Evolutionary conservation across 805 yeast genomes (phyloP).

Genomic region (Saccharomycopsis fibuligera): DNA sequence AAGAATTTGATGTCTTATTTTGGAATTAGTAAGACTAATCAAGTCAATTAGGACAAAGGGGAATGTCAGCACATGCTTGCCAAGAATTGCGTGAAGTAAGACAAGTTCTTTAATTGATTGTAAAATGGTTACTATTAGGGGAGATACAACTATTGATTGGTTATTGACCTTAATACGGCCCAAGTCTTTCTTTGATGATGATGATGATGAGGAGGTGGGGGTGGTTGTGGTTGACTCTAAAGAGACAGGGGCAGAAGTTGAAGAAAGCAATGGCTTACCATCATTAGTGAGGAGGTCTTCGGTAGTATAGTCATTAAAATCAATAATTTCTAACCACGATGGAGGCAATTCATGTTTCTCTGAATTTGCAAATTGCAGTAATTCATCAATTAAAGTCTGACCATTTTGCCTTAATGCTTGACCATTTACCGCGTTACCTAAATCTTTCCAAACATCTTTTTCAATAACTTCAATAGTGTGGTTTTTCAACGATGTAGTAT

Average conservation of each 20-base stretch:
- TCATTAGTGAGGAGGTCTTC: not conserved
- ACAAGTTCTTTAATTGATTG: conserved; percentile 15
- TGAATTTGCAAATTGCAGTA: too few relatives aligned
- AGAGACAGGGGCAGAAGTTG: not conserved
- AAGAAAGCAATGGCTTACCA: not conserved
- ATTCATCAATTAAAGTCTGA: conserved; percentile 37
- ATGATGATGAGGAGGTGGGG: not conserved
- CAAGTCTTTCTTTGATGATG: not conserved
- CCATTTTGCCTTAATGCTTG: conserved; percentile 24
- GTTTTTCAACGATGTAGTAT: conserved; percentile 14
- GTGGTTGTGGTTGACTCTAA: not conserved
- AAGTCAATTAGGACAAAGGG: conserved; percentile 33
- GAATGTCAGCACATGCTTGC: conserved; percentile 13
- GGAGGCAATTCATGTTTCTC: conserved; percentile 9
- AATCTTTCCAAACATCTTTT: conserved; percentile 76
- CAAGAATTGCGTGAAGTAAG: conserved; percentile 15
- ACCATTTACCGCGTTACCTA: conserved; percentile 37
- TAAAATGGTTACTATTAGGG: conserved; percentile 12
- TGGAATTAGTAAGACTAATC: conserved; percentile 46
- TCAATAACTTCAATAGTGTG: conserved; percentile 37
- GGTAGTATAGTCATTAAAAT: conserved; percentile 8
- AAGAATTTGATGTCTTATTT: conserved; percentile 52
- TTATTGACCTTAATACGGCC: not conserved
- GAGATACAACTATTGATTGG: not conserved
- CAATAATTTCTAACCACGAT: conserved; percentile 14